These are phyloP conservation scores for Cladophialophora exuberans DNA, from an alignment of 2,329 filamentous ascomycete genomes.

Conservation along the genomic window DNA sequence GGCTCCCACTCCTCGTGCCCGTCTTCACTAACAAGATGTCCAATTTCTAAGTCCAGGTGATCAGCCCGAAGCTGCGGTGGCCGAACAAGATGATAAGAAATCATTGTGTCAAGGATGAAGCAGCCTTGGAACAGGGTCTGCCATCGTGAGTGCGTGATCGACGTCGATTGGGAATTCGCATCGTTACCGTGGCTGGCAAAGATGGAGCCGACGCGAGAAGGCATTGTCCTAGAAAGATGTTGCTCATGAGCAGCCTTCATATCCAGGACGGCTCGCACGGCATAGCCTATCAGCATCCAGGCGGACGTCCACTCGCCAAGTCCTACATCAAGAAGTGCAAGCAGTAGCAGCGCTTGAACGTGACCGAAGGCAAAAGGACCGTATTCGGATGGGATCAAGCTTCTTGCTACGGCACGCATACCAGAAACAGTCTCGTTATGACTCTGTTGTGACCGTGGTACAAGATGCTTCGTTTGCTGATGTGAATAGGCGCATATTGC, in stretches of 20 bases:
- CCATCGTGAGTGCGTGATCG: constrained; percentile 35
- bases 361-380: constrained; percentile 46
- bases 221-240: neutral
- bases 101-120: constrained; percentile 57
- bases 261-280: constrained; percentile 51
- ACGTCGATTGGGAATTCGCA: constrained; percentile 19
- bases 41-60: constrained; percentile 35
- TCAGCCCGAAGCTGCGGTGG: constrained; percentile 48
- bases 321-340: constrained; percentile 56
- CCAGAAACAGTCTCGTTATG: constrained; percentile 1
- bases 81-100: constrained; percentile 52
- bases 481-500: constrained; percentile 47
- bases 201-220: neutral
- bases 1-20: constrained; percentile 75
- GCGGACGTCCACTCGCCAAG: constrained; percentile 52
- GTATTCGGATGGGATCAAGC: constrained; percentile 42
- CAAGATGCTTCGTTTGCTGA: constrained; percentile 16
- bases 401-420: constrained; percentile 34
- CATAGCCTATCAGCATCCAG: constrained; percentile 58
- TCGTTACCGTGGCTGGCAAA: neutral
- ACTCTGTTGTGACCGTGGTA: neutral
- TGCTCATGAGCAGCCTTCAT: constrained; percentile 27
- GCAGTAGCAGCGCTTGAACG: constrained; percentile 48
- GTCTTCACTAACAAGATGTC: constrained; percentile 62
- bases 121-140: constrained; percentile 55